Evolutionary conservation across 257 asterid species (phyloP).

Genomic region (Rubia yunnanensis): DNA sequence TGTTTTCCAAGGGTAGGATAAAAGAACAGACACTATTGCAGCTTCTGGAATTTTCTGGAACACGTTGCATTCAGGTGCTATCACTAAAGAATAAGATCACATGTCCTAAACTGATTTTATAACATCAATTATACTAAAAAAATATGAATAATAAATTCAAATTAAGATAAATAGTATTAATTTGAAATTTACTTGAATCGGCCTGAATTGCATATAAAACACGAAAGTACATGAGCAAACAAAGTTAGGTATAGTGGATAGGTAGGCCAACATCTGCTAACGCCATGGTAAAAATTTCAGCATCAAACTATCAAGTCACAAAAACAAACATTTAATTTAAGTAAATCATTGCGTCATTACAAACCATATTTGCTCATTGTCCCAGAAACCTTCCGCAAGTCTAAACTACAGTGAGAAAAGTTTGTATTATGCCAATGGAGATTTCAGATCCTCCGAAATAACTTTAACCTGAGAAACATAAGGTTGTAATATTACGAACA

Average conservation of each 20-base stretch:
- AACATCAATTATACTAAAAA: no score
- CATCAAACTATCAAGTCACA: not conserved
- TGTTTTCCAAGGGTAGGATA: no score
- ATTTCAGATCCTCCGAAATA: constrained; percentile 66
- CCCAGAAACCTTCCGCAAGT: not conserved
- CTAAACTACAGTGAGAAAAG: not conserved
- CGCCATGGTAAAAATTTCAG: not conserved
- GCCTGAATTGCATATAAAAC: no score
- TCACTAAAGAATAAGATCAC: no score
- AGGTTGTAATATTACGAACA: constrained; percentile 6
- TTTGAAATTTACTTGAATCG: no score
- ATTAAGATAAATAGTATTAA: no score
- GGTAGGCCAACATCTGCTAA: not conserved
- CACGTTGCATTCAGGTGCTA: not conserved
- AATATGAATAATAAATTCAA: no score
- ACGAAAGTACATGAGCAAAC: no score
- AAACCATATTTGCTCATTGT: not conserved
- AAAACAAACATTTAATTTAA: not conserved
- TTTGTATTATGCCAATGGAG: constrained; percentile 32
- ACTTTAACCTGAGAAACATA: constrained; percentile 51
- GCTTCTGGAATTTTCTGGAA: not conserved
- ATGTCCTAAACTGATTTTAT: no score
- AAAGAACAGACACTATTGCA: no score
- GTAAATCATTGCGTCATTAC: not conserved
- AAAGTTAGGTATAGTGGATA: not conserved